Evolutionary conservation across 83 land plant genomes (phyloP), one percentile per base, ranked within the genome.

Genomic region (Diphasiastrum complanatum): DNA sequence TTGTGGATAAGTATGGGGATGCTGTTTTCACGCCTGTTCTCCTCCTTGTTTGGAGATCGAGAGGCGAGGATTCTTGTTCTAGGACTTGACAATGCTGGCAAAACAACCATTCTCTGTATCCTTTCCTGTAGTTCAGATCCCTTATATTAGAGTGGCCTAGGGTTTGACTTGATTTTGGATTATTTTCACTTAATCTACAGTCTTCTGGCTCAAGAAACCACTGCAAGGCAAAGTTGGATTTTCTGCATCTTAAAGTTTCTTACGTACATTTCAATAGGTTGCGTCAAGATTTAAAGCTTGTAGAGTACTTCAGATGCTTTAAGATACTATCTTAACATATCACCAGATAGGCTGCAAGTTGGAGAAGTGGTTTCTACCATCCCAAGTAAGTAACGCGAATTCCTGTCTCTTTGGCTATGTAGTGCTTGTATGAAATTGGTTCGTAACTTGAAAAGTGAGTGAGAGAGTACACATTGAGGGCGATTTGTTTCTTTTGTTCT

Each of bases 11-110:
- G 40, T 8, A 92, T 92, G 98, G 98, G 98, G 20, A 75, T 92
- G 58, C 49, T 81, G 47, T 78, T 92, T 63, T 83, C 96, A n/a
- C 61, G 71, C 45, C 54, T 92, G 75, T 74, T 92, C 64, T 78
- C 98, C 2, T 85, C 91, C 8, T 57, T 92, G 24, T 92, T 92
- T 61, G 96, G 98, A 37, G 88, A 81, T 63, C 75, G 71, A 59
- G 98, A 92, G 66, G 98, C 98, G 60, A 87, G 98, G 49, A 92
- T 92, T 73, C 85, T 92, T 5, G 98, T 92, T 25, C 81, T 92
- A 11, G 98, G 98, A n/a, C 95, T 92, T 64, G 98, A 92, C 82
- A 92, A 92, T 78, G 96, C 98, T 66, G 98, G 96, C 12, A 92
- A 92, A 70, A 92, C 98, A 32, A 92, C 98, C 6, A 92, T 92